Evolutionary conservation across 1,139 yeast species (phyloP), one percentile per base, ranked within the genome.

Genomic region (Lodderomyces jiufengensis): DNA sequence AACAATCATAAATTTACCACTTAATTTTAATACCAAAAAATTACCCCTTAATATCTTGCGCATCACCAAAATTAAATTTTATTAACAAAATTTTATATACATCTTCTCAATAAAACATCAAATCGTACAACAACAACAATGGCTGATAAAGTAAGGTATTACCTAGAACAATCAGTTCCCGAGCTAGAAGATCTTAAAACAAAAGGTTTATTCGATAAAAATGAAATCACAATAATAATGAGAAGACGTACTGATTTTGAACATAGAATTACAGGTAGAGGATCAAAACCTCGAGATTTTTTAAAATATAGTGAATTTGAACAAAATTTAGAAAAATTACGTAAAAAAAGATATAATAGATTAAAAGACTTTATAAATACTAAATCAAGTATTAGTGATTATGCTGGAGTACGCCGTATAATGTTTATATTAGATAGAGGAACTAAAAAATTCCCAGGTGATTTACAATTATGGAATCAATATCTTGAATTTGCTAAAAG

Each of bases 161-260:
- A 79, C 55, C 65, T 85, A 57, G 95, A 79, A 61, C 88, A 80
- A 61, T 74, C 90, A 7, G 90, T 92, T 52, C 95, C 96, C 0
- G 99, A 94, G 61, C 73, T 94, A 41, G 92, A 88, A 52, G 98
- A 92, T 55, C 74, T 94, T 33, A 80, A 83, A 44, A 76, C 75
- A 43, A 84, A 86, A 54, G 92, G 90, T 2, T 66, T 94, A 12
- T 94, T 92, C 57, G 80, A 76, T 27, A 79, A 82, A 51, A 75
- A 76, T 51, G 98, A 94, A 59, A 79, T 88, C 48, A 80, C 83
- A 34, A 74, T 78, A 69, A 84, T 94, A 42, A 87, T 92, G 90
- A 80, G 92, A 63, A 78, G 88, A 55, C 76, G 98, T 63, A 90
- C 97, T 0, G 97, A 90, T 59, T 92, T 88, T 51, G 99, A 94